phyloP scores from a whole-genome alignment of 768 basidiomycete species.

The Naganishia vaughanmartiniae region DNA sequence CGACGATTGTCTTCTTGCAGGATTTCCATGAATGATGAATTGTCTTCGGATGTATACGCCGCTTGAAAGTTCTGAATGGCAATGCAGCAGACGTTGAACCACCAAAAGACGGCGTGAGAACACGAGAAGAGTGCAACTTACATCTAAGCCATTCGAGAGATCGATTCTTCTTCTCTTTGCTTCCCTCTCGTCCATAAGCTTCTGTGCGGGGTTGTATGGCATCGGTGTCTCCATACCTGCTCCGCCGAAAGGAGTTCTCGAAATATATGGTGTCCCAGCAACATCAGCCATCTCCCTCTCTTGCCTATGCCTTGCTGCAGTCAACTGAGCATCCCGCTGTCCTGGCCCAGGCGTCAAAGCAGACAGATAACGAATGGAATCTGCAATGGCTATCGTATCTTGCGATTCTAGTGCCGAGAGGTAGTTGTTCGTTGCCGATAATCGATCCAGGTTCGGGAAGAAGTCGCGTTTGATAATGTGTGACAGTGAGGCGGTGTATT shows the following conservation, averaged over 20 bases:
- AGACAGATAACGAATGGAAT: constrained; percentile 71
- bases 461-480: constrained; percentile 95
- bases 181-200: constrained; percentile 27
- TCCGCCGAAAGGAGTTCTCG: constrained; percentile 45
- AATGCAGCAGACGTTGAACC: background rate
- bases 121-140: constrained; percentile 5
- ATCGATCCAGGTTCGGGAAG: constrained; percentile 86
- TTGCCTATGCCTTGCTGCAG: constrained; percentile 34
- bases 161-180: constrained; percentile 30
- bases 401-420: constrained; percentile 73
- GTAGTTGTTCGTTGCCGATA: constrained; percentile 83
- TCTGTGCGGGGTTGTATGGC: constrained; percentile 13
- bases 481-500: constrained; percentile 84
- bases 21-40: constrained; percentile 91
- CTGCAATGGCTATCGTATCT: constrained; percentile 72
- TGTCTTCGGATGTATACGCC: constrained; percentile 92
- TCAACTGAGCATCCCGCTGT: constrained; percentile 26
- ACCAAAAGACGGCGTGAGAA: background rate
- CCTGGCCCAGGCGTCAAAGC: constrained; percentile 45
- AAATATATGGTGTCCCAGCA: constrained; percentile 45
- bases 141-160: constrained; percentile 34
- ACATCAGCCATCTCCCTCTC: constrained; percentile 41
- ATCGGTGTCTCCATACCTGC: constrained; percentile 47
- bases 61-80: constrained; percentile 84
- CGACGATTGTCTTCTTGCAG: constrained; percentile 81